These are phyloP conservation scores for Porosira glacialis DNA, from an alignment of 352 stramenopile species.

Conservation along the genomic window DNA sequence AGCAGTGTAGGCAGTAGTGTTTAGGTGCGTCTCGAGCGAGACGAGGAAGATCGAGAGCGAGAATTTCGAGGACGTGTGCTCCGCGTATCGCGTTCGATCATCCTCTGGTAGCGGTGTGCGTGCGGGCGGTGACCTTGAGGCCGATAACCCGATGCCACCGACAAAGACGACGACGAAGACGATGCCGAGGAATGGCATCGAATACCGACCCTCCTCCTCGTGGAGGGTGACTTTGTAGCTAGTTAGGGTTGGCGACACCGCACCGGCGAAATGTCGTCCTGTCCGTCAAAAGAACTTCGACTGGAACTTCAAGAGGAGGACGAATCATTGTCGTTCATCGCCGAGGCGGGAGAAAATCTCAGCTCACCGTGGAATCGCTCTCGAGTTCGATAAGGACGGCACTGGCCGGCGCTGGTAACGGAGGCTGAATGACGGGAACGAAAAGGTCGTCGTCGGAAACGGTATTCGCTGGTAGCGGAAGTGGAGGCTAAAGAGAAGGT, in stretches of 20 bases:
- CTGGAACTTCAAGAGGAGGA: neutral
- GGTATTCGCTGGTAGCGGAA: constrained; percentile 7
- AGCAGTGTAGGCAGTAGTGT: too few species aligned
- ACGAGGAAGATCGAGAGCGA: too few species aligned
- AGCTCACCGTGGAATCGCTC: constrained; percentile 47
- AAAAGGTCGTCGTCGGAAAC: neutral
- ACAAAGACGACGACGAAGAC: too few species aligned
- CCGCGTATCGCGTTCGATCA: too few species aligned
- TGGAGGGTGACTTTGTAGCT: constrained; percentile 71
- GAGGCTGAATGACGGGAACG: neutral
- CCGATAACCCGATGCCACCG: too few species aligned
- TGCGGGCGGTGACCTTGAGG: too few species aligned
- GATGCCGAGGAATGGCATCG: too few species aligned
- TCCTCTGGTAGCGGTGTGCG: too few species aligned
- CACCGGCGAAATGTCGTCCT: constrained; percentile 43
- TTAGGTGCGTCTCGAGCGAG: too few species aligned
- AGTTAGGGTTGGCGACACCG: constrained; percentile 72
- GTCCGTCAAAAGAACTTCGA: neutral
- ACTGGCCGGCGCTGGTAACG: neutral
- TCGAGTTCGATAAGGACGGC: constrained; percentile 8
- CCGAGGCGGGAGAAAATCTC: constrained; percentile 45
- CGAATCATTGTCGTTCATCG: constrained; percentile 19
- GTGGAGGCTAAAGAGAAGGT: too few species aligned
- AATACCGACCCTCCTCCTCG: constrained; percentile 66
- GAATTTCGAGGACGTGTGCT: too few species aligned